Base-by-base conservation (phyloP, 2,329 filamentous ascomycete species). In the Epichloe festucae region DNA sequence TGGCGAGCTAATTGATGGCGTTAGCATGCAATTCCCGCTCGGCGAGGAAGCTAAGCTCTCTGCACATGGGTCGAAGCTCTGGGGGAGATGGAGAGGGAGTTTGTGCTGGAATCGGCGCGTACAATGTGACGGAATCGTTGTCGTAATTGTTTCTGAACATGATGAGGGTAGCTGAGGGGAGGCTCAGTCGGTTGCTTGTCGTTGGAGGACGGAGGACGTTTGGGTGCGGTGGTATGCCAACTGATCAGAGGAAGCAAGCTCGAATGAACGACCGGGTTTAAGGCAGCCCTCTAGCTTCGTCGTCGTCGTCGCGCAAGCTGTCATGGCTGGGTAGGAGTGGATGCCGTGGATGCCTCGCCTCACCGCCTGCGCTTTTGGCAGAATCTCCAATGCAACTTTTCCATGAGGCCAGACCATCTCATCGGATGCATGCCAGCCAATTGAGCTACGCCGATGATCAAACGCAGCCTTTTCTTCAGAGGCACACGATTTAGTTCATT, bases 121-220 rank as follows among this genome's bases (percentile, higher is more conserved):
- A 95, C 89, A 97, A 98, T 74, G 93, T 98, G 74, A 97, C 90
- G 57, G 91, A 95, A 73, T 98, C 93, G 82, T 98, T 98, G 77
- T 98, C 93, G 79, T 98, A 98, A 74, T 97, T 97, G 79, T 98
- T 98, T 74, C 93, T 82, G 76, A 98, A 98, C 93, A 98, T 97
- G 65, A 65, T 83, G 78, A 31, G 59, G 59, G 54, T 50, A 40
- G 35, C 36, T 49, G 34, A 19, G 21, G 23, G 8, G 5, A 31
- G 47, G 47, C 38, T 50, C 62, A 42, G 27, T 40, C 47, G 41
- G 10, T 23, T 41, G 39, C 52, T 49, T 21, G 17, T 14, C 12
- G 19, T 23, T 43, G 27, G 14, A 7, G 19, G 27, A 35, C 19
- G 41, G 41, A 39, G 42, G 42, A 35, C 27, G 52, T 52, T 55